phyloP scores from a whole-genome alignment of 2,329 filamentous ascomycete species.

The Ophiobolus disseminans region DNA sequence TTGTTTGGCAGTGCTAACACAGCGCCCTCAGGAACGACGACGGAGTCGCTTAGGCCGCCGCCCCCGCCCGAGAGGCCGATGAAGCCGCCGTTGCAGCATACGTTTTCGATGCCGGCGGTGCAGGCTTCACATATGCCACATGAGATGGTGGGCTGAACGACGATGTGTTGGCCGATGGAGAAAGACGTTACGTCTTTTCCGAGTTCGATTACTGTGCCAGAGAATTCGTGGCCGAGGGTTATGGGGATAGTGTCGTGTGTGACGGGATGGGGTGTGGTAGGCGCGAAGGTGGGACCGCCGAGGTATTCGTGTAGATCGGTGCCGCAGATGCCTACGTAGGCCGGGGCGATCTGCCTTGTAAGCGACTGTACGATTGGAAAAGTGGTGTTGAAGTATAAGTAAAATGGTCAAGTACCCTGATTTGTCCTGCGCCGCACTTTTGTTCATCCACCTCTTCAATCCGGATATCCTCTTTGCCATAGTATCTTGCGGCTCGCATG shows the following conservation, averaged over 20 bases:
- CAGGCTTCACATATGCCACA: conserved; percentile 66
- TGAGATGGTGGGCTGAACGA: conserved; percentile 66
- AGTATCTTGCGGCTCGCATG: conserved; percentile 64
- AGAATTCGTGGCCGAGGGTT: conserved; percentile 71
- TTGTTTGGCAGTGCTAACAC: conserved; percentile 61
- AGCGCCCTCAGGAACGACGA: conserved; percentile 59
- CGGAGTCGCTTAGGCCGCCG: conserved; percentile 63
- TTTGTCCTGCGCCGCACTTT: conserved; percentile 57
- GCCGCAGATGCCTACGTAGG: conserved; percentile 63
- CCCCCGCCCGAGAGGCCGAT: conserved; percentile 59
- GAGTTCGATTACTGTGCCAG: conserved; percentile 65
- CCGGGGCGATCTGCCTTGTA: conserved; percentile 49
- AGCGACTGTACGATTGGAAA: neutral
- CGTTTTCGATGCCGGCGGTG: conserved; percentile 60
- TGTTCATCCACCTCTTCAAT: conserved; percentile 61
- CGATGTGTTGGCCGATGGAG: conserved; percentile 62
- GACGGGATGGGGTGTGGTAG: conserved; percentile 62
- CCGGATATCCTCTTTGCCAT: conserved; percentile 63
- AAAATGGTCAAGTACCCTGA: conserved; percentile 45
- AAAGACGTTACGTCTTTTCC: conserved; percentile 58
- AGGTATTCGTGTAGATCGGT: conserved; percentile 62
- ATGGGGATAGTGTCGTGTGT: conserved; percentile 65
- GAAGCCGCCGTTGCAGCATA: conserved; percentile 64
- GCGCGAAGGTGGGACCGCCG: conserved; percentile 57
- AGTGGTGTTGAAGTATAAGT: neutral